Percentiles rank a stretch among this genome's conserved stretches.
Evolutionary conservation across 2,329 filamentous ascomycete genomes (phyloP).

Genomic region (Neurospora crassa): DNA sequence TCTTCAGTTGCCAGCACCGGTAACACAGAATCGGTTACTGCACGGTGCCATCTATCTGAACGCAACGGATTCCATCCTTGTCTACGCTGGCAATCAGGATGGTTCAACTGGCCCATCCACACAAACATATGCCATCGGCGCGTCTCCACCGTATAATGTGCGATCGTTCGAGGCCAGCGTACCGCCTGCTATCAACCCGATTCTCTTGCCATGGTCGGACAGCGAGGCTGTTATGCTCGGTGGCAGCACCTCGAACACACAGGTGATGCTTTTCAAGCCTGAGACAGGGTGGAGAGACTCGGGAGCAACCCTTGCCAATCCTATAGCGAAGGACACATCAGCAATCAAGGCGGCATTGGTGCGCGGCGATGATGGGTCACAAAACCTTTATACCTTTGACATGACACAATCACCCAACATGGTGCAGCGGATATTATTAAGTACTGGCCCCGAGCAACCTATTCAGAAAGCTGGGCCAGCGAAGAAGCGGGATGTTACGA

Average conservation of each 20-base stretch:
- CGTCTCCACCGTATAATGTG: slow-evolving; percentile 55
- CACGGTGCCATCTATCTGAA: slow-evolving; percentile 72
- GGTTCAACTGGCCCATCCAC: slow-evolving; percentile 49
- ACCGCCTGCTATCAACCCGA: slow-evolving; percentile 56
- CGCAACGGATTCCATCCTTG: slow-evolving; percentile 59
- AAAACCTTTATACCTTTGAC: slow-evolving; percentile 71
- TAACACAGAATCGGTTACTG: slow-evolving; percentile 59
- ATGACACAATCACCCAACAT: slow-evolving; percentile 63
- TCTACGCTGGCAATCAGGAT: slow-evolving; percentile 69
- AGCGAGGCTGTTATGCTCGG: slow-evolving; percentile 66
- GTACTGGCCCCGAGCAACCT: slow-evolving; percentile 48
- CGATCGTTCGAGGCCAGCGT: slow-evolving; percentile 47
- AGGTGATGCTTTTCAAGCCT: slow-evolving; percentile 64
- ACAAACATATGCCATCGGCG: slow-evolving; percentile 66
- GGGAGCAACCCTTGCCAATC: slow-evolving; percentile 50
- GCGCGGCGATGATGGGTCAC: slow-evolving; percentile 65
- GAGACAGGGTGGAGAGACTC: slow-evolving; percentile 57
- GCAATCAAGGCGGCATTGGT: slow-evolving; percentile 54
- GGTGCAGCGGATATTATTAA: slow-evolving; percentile 60
- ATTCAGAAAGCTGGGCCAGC: slow-evolving; percentile 37
- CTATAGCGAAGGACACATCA: slow-evolving; percentile 48
- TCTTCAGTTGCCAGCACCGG: slow-evolving; percentile 32
- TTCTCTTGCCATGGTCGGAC: slow-evolving; percentile 66
- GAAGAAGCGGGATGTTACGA: slow-evolving; percentile 20
- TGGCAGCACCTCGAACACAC: slow-evolving; percentile 54